A percentile compares a stretch with the other conserved stretches of the same genome.
These are phyloP conservation scores for Grifola frondosa DNA, from an alignment of 1,284 basidiomycete genomes.

Conservation along the genomic window DNA sequence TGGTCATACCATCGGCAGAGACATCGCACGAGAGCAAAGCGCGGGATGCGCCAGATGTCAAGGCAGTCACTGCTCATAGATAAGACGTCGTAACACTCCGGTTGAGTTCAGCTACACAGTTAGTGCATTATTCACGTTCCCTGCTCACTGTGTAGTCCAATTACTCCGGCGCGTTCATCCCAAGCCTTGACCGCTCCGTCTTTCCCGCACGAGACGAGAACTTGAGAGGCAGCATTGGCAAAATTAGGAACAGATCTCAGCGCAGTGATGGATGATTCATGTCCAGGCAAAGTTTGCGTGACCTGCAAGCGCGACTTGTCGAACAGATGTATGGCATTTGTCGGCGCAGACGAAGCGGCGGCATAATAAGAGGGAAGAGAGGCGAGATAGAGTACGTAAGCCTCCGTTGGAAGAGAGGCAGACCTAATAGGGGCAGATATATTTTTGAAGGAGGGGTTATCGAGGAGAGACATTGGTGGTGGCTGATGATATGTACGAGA, in stretches of 20 bases:
- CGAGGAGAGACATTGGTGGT: conserved; percentile 31
- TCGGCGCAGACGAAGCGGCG: conserved; percentile 55
- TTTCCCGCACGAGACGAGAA: conserved; percentile 59
- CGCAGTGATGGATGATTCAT: conserved; percentile 51
- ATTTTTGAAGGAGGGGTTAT: conserved; percentile 31
- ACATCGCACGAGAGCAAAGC: conserved; percentile 67
- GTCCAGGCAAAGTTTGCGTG: conserved; percentile 51
- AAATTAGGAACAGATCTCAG: conserved; percentile 41
- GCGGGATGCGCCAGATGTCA: conserved; percentile 42
- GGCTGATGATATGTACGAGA: conserved; percentile 4
- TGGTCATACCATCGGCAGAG: conserved; percentile 59
- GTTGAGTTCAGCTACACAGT: conserved; percentile 47
- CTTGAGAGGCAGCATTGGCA: conserved; percentile 30
- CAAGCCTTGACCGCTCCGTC: conserved; percentile 67
- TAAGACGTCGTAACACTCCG: conserved; percentile 19
- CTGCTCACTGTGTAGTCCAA: conserved; percentile 58
- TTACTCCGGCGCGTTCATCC: conserved; percentile 61
- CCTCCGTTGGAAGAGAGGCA: conserved; percentile 39
- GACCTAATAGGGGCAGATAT: conserved; percentile 35
- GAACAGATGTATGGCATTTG: conserved; percentile 60
- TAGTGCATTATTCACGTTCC: conserved; percentile 8
- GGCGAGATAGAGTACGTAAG: conserved; percentile 60
- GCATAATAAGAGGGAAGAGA: conserved; percentile 50
- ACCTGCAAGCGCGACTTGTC: conserved; percentile 53
- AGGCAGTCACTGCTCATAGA: conserved; percentile 38